Conservation (phyloP, 2,329 filamentous ascomycete species). For the Colletotrichum truncatum region DNA sequence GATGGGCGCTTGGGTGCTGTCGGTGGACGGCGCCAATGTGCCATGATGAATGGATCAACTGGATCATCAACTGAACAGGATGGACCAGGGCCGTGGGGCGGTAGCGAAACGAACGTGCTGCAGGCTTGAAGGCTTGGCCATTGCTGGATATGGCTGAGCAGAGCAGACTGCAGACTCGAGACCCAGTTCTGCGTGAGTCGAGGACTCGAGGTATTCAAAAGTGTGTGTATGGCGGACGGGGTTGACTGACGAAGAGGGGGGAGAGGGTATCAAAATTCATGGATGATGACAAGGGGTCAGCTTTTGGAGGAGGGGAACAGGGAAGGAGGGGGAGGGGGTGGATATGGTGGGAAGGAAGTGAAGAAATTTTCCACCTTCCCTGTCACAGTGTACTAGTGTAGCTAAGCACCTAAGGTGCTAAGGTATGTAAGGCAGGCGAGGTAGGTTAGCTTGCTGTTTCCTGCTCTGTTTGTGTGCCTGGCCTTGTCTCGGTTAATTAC, state of each 20-base stretch:
- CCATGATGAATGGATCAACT: conserved; percentile 11
- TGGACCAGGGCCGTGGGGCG: too few relatives aligned
- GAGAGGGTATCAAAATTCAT: background rate
- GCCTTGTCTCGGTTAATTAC: too few relatives aligned
- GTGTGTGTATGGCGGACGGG: background rate
- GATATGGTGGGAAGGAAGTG: conserved; percentile 19
- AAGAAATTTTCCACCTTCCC: conserved; percentile 29
- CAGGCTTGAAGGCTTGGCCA: background rate
- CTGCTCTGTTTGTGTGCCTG: too few relatives aligned
- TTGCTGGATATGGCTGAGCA: background rate
- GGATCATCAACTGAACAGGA: background rate
- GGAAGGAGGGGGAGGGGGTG: background rate
- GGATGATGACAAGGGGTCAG: background rate
- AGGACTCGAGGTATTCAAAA: background rate
- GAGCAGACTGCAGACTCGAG: too few relatives aligned
- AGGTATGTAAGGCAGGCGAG: too few relatives aligned
- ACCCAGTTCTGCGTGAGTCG: background rate
- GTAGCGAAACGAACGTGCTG: background rate
- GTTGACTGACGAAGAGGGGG: background rate
- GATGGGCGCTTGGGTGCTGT: conserved; percentile 1
- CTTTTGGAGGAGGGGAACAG: background rate
- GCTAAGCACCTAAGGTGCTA: too few relatives aligned
- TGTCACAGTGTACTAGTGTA: conserved; percentile 8
- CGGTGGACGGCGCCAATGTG: conserved; percentile 4
- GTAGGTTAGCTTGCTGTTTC: too few relatives aligned